Evolutionary conservation across 495 filamentous ascomycete species (phyloP), one percentile per base, ranked within the genome.

Genomic region (Xylaria castorea): DNA sequence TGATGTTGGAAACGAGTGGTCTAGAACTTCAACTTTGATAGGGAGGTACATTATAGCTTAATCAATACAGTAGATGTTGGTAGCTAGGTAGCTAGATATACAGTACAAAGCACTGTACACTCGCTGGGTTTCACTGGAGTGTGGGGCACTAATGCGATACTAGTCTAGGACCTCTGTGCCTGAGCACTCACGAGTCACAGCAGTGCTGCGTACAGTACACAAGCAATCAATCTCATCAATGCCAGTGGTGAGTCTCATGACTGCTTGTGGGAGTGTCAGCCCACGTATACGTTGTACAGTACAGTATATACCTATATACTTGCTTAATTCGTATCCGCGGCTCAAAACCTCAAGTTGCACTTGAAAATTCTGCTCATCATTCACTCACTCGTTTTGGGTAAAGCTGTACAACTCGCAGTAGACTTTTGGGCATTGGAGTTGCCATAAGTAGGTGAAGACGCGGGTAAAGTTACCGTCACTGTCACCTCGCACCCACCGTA

Each of bases 161-260:
- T 60, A 20, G 30, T 30, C 55, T 60, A 20, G 30, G 16, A 4
- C 18, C 20, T 61, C 18, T 36, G 32, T 38, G 32, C 58, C 58
- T 22, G 58, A 61, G 20, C 7, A 61, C 58, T 12, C n/a, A n/a
- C n/a, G n/a, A n/a, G n/a, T 40, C 53, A 32, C 50, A 30, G 53
- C 53, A 57, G 14, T 27, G 16, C 27, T 42, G 9, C 12, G 14
- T 9, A 18, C 51, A 38, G 18, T 18, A n/a, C 14, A 16, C 12
- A 48, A 48, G 44, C 5, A 48, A 48, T 48, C 44, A 18, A 18
- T 61, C 30, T 38, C 58, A 22, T 61, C 58, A 11, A 61, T 61
- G 18, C 34, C 32, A 61, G 18, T 38, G 53, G 27, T 57, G 53
- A 57, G 27, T 57, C 53, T 57, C 53, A 32, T 57, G 53, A 57